Conservation (phyloP, 2,329 filamentous ascomycete genomes). For the Daldinia eschscholtzii region DNA sequence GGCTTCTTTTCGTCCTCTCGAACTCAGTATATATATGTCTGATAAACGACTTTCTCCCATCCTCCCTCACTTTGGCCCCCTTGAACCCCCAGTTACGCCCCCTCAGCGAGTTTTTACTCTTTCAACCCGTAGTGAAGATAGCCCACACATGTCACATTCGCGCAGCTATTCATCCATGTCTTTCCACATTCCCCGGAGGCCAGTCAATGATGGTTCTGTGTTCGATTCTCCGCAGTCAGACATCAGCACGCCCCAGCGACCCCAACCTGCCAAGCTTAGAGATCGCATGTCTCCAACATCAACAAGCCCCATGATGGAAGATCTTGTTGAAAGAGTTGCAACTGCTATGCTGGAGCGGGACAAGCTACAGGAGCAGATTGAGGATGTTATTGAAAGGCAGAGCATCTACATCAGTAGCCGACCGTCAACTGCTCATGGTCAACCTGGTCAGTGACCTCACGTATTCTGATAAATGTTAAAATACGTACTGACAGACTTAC, state of each 20-base stretch:
- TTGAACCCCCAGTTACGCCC: slow-evolving; percentile 53
- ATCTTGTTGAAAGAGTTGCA: slow-evolving; percentile 68
- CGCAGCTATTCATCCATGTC: slow-evolving; percentile 66
- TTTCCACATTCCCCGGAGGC: slow-evolving; percentile 67
- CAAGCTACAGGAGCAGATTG: slow-evolving; percentile 68
- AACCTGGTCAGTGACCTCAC: slow-evolving; percentile 49
- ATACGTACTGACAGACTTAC: slow-evolving; percentile 36
- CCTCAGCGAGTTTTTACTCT: slow-evolving; percentile 57
- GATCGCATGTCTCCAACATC: slow-evolving; percentile 57
- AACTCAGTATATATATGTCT: slow-evolving; percentile 66
- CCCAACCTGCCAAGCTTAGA: slow-evolving; percentile 60
- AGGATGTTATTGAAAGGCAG: slow-evolving; percentile 70
- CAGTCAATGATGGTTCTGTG: slow-evolving; percentile 53
- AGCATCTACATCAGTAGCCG: slow-evolving; percentile 68
- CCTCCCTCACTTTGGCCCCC: slow-evolving; percentile 63
- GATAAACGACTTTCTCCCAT: slow-evolving; percentile 67
- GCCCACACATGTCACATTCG: slow-evolving; percentile 55
- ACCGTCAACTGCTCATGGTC: slow-evolving; percentile 64
- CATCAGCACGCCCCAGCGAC: slow-evolving; percentile 57
- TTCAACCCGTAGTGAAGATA: slow-evolving; percentile 53
- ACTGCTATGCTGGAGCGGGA: slow-evolving; percentile 71
- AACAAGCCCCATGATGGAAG: slow-evolving; percentile 59
- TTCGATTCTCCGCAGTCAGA: slow-evolving; percentile 51
- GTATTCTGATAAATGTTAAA: slow-evolving; percentile 7
- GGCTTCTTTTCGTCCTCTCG: slow-evolving; percentile 65